Conservation (phyloP, 345 rosid species). For the Lumnitzera littorea region DNA sequence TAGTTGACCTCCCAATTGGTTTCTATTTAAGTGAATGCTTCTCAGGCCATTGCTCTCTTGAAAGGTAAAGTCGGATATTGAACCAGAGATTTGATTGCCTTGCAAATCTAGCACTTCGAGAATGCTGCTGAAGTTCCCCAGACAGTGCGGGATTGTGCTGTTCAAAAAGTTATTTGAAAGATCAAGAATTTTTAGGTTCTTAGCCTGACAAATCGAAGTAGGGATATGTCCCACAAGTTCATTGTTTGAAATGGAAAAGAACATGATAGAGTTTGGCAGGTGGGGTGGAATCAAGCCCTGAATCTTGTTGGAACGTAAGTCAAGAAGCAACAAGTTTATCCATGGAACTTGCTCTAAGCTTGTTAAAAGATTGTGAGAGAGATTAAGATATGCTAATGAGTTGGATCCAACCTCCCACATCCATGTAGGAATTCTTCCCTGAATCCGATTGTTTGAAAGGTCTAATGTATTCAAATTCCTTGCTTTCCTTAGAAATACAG, state of each 20-base stretch:
- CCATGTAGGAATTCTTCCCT: conserved; percentile 16
- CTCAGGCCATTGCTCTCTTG: background rate
- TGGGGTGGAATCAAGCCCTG: background rate
- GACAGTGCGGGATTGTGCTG: conserved; percentile 17
- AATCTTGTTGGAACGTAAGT: conserved; percentile 8
- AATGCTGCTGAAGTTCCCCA: background rate
- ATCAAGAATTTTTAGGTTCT: background rate
- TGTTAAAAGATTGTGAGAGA: conserved; percentile 3
- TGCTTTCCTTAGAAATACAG: background rate
- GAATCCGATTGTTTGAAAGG: conserved; percentile 15
- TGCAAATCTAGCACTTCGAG: conserved; percentile 10
- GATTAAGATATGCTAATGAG: conserved; percentile 2
- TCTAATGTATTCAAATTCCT: background rate
- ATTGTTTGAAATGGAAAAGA: conserved; percentile 3
- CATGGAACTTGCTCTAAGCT: background rate
- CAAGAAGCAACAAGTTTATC: background rate
- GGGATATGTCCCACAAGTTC: conserved; percentile 10
- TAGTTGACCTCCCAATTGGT: conserved; percentile 19
- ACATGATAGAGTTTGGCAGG: background rate
- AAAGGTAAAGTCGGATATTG: conserved; percentile 10
- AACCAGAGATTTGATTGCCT: conserved; percentile 13
- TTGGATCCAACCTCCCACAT: background rate
- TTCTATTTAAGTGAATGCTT: conserved; percentile 11
- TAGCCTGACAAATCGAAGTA: background rate
- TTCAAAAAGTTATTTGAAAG: conserved; percentile 9